Percentiles rank a stretch among this genome's conserved stretches.
Evolutionary conservation across 495 filamentous ascomycete genomes (phyloP).

Genomic region (Trichoderma asperelloides): DNA sequence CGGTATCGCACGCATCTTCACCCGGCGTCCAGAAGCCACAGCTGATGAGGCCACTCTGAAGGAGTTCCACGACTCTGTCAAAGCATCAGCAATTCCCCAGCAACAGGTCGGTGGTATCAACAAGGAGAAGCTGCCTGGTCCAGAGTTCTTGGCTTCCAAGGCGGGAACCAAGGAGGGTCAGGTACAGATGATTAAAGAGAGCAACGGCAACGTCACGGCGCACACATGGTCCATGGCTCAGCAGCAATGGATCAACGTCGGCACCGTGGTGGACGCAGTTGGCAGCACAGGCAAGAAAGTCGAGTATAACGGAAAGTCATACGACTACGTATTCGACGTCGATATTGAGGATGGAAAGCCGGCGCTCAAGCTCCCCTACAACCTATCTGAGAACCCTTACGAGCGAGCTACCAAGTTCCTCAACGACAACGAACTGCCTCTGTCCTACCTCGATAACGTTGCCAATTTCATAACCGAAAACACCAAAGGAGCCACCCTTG

Average conservation of each 20-base stretch:
- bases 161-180: conserved; percentile 89
- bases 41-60: conserved; percentile 48
- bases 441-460: conserved; percentile 86
- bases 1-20: conserved; percentile 77
- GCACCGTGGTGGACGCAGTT: conserved; percentile 84
- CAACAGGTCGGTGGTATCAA: conserved; percentile 66
- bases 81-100: conserved; percentile 74
- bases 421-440: conserved; percentile 78
- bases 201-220: conserved; percentile 67
- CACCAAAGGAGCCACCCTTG: conserved; percentile 76
- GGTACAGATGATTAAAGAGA: conserved; percentile 78
- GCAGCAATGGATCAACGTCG: conserved; percentile 70
- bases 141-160: conserved; percentile 70
- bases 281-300: conserved; percentile 66
- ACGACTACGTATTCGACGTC: conserved; percentile 97
- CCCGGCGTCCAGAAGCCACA: conserved; percentile 56
- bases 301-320: conserved; percentile 77
- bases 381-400: conserved; percentile 86
- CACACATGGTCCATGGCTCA: conserved; percentile 65
- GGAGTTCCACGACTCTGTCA: conserved; percentile 74
- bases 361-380: conserved; percentile 87
- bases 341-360: conserved; percentile 96
- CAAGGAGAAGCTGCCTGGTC: conserved; percentile 80
- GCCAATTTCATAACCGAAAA: conserved; percentile 89
- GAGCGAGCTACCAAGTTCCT: conserved; percentile 89